Conservation (phyloP, 1,139 yeast species). For the Yamadazyma aaseri region DNA sequence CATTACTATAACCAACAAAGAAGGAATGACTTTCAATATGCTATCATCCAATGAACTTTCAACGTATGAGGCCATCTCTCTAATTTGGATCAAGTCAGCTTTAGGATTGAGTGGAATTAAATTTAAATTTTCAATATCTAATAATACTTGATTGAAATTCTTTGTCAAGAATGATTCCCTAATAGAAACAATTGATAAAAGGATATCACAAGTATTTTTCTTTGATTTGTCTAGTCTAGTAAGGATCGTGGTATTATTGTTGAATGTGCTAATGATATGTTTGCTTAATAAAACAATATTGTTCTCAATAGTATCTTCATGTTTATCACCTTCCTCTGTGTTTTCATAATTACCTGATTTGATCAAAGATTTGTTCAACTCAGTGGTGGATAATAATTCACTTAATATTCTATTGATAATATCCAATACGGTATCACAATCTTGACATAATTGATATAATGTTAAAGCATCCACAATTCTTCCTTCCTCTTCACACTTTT, state of each 20-base stretch:
- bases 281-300: constrained; percentile 57
- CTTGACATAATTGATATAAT: constrained; percentile 85
- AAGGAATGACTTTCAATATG: constrained; percentile 77
- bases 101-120: constrained; percentile 60
- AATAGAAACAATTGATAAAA: constrained; percentile 67
- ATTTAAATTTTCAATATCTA: constrained; percentile 55
- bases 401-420: constrained; percentile 78
- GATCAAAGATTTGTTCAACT: constrained; percentile 61
- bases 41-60: constrained; percentile 59
- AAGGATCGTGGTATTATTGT: constrained; percentile 50
- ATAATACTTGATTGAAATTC: constrained; percentile 63
- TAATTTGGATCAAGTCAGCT: constrained; percentile 35
- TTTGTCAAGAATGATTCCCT: constrained; percentile 58
- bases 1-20: constrained; percentile 78
- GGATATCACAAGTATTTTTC: constrained; percentile 61
- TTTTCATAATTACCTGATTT: constrained; percentile 36
- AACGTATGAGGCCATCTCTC: constrained; percentile 43
- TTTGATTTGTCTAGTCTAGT: constrained; percentile 43
- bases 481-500: constrained; percentile 89
- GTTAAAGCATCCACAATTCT: constrained; percentile 82
- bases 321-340: constrained; percentile 19
- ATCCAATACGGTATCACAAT: constrained; percentile 78
- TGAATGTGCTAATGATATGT: constrained; percentile 53
- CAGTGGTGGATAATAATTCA: constrained; percentile 73
- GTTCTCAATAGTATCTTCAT: constrained; percentile 37